Evolutionary conservation across 345 rosid genomes (phyloP).

Genomic region (Anacardium occidentale): DNA sequence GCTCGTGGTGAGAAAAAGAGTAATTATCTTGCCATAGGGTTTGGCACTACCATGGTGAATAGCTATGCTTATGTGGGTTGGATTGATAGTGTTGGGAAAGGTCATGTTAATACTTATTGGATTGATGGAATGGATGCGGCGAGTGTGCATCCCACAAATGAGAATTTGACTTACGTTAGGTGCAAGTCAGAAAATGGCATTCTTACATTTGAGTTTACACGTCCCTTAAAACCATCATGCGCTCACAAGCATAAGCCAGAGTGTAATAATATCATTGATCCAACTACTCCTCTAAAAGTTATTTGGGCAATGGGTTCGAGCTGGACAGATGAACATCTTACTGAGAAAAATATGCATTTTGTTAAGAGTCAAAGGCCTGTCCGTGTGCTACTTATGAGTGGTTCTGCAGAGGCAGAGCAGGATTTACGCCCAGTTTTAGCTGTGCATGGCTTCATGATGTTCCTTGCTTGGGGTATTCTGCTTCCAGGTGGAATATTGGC

Average conservation of each 20-base stretch:
- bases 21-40: constrained; percentile 84
- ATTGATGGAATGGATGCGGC: constrained; percentile 77
- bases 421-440: constrained; percentile 87
- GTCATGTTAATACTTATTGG: constrained; percentile 84
- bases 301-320: constrained; percentile 95
- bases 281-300: constrained; percentile 88
- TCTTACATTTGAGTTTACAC: constrained; percentile 86
- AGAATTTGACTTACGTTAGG: constrained; percentile 77
- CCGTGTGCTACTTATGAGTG: constrained; percentile 66
- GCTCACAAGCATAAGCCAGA: constrained; percentile 45
- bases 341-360: constrained; percentile 90
- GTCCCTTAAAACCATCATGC: constrained; percentile 70
- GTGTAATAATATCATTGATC: constrained; percentile 82
- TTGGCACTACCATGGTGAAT: constrained; percentile 75
- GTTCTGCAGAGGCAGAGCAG: constrained; percentile 92
- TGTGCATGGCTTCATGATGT: constrained; percentile 99
- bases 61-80: constrained; percentile 92
- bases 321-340: constrained; percentile 70
- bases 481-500: constrained; percentile 90
- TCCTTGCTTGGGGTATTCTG: constrained; percentile 97
- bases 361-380: constrained; percentile 88
- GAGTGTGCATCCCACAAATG: constrained; percentile 64
- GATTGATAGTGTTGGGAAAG: constrained; percentile 70
- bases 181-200: constrained; percentile 91
- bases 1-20: constrained; percentile 95